phyloP scores from a whole-genome alignment of 345 rosid species.

The Theobroma cacao region DNA sequence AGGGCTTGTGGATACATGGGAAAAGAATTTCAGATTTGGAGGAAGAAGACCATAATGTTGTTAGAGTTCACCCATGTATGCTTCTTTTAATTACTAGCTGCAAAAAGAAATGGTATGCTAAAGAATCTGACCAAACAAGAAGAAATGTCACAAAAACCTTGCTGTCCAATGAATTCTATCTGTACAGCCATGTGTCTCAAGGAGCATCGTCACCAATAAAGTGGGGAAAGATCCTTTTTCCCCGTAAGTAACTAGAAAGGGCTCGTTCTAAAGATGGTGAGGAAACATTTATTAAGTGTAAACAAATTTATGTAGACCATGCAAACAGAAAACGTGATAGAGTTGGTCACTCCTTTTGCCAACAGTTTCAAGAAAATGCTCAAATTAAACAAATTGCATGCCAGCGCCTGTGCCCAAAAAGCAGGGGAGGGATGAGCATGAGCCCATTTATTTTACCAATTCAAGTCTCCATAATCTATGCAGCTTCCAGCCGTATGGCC shows the following conservation, averaged over 20 bases:
- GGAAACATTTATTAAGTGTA: not conserved
- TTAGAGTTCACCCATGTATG: too few relatives aligned
- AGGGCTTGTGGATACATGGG: too few relatives aligned
- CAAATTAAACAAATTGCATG: not conserved
- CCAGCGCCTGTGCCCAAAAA: not conserved
- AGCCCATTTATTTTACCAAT: not conserved
- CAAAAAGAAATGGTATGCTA: too few relatives aligned
- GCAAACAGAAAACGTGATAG: not conserved
- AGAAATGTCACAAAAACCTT: not conserved
- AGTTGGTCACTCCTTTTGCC: slow-evolving; percentile 23
- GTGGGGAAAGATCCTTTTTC: too few relatives aligned
- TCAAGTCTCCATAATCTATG: not conserved
- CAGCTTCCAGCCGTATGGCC: not conserved
- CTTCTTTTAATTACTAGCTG: too few relatives aligned
- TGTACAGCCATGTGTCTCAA: not conserved
- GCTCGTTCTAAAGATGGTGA: not conserved
- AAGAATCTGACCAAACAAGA: too few relatives aligned
- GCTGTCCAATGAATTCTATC: too few relatives aligned
- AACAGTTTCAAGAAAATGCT: slow-evolving; percentile 9
- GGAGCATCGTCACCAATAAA: too few relatives aligned
- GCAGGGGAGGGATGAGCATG: not conserved
- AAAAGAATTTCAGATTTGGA: not conserved
- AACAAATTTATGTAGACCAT: not conserved
- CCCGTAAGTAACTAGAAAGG: not conserved
- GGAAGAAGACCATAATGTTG: not conserved